Base-by-base conservation (phyloP, 306 rosid genomes). In the Datisca glomerata region DNA sequence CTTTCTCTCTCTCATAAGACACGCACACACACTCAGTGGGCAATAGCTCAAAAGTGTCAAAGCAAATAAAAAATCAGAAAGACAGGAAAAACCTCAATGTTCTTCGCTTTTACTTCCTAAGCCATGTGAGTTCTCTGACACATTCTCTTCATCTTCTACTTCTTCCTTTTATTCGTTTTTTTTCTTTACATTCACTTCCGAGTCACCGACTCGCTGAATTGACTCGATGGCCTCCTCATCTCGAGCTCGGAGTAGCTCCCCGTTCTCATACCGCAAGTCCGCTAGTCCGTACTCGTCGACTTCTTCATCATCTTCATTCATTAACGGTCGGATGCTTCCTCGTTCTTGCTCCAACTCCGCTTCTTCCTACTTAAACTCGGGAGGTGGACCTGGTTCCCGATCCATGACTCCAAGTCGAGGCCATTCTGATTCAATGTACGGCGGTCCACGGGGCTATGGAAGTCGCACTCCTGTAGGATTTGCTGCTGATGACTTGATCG, bases 81-180 rank as follows among this genome's bases (percentile, higher is more conserved):
- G 42, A 25, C 46, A 50, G 64, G 24, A 23, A 38, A 55, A 42
- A 55, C 62, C 63, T 59, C 64, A 27, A 56, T 68, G 76, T 35
- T 51, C 49, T 56, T 65, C 49, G 60, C 82, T 76, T 71, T 85
- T 65, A 69, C 53, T 51, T 61, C 41, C 22, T 53, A 37, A 59
- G 31, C 84, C 96, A 91, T 80, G 98, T 76, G 95, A 74, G 63
- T 66, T 4, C 52, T 79, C 93, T 72, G 93, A 76, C 93, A 79
- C 77, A 74, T 67, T 67, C 75, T 60, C 68, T 60, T 49, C 46
- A 37, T 16, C 18, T 39, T 43, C 52, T 21, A 16, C 32, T 36
- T 6, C 12, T 51, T 51, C 32, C 10, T 15, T 40, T 44, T 11
- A 16, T 27, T 63, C 29, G 15, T 28, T 28, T 37, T 64, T 45